Percentiles rank a stretch among this genome's conserved stretches.
Conservation (phyloP, 768 basidiomycete genomes). For the Suillus occidentalis region DNA sequence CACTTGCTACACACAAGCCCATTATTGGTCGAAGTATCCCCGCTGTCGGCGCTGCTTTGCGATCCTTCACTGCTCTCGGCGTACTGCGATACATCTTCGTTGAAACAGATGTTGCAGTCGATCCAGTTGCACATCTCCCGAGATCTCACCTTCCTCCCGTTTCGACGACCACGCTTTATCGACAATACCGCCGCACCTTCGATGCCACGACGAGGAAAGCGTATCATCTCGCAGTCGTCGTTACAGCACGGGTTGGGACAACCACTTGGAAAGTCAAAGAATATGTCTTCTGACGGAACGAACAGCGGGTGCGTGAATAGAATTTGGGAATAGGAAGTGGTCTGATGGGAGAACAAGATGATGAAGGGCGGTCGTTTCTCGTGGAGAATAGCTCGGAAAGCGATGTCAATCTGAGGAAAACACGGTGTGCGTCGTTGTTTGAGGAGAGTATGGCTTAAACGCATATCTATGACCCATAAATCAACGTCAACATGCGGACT, state of each 20-base stretch:
- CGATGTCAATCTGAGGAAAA: constrained; percentile 80
- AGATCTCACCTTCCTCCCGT: constrained; percentile 47
- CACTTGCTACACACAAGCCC: constrained; percentile 77
- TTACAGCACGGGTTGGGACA: constrained; percentile 79
- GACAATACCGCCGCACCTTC: constrained; percentile 63
- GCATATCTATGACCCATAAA: constrained; percentile 48
- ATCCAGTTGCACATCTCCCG: constrained; percentile 84
- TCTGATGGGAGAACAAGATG: constrained; percentile 77
- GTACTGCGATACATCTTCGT: constrained; percentile 38
- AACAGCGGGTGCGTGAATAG: constrained; percentile 72
- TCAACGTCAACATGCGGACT: constrained; percentile 10
- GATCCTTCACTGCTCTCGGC: constrained; percentile 43
- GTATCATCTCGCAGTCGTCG: constrained; percentile 82
- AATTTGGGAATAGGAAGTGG: constrained; percentile 79
- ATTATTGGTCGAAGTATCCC: constrained; percentile 28
- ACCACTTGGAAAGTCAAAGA: constrained; percentile 76
- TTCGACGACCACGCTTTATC: constrained; percentile 55
- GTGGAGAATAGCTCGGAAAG: constrained; percentile 70
- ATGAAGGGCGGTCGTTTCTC: constrained; percentile 78
- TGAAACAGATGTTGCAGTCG: constrained; percentile 65
- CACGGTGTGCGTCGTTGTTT: constrained; percentile 74
- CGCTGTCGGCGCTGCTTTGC: constrained; percentile 41
- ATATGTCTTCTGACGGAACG: constrained; percentile 71
- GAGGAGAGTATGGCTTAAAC: constrained; percentile 63
- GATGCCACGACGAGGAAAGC: constrained; percentile 67